A percentile compares a stretch with the other conserved stretches of the same genome.
Evolutionary conservation across 2,329 filamentous ascomycete species (phyloP).

Genomic region (Cercospora beticola): DNA sequence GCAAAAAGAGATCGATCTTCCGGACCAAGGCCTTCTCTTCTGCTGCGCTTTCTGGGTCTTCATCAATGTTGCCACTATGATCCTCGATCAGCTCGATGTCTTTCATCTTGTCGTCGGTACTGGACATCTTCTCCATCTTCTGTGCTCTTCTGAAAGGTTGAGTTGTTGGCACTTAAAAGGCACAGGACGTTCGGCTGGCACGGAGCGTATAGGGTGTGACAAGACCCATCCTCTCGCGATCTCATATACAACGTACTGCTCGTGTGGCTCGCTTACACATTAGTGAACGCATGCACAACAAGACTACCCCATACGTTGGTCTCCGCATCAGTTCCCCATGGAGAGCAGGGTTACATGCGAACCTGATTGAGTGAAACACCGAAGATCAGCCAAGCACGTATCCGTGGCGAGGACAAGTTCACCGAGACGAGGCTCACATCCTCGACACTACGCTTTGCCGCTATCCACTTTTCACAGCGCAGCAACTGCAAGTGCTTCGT

Average conservation of each 20-base stretch:
- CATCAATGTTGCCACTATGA: background rate
- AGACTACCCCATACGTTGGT: background rate
- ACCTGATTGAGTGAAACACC: background rate
- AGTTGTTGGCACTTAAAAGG: background rate
- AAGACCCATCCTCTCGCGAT: background rate
- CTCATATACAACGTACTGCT: background rate
- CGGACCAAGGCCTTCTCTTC: conserved; percentile 48
- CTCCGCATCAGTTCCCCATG: background rate
- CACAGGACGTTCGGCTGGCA: background rate
- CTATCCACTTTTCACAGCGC: background rate
- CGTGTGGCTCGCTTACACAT: background rate
- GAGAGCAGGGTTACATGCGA: background rate
- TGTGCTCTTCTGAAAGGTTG: background rate
- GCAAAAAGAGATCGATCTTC: conserved; percentile 47
- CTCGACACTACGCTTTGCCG: background rate
- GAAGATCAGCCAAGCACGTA: background rate
- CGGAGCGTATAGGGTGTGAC: background rate
- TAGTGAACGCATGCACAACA: background rate
- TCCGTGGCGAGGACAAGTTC: background rate
- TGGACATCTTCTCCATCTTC: background rate
- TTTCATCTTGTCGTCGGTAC: conserved; percentile 23
- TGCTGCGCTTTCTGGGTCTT: conserved; percentile 24
- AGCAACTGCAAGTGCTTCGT: background rate
- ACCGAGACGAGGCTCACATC: background rate
- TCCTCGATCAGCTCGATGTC: conserved; percentile 31